phyloP scores from a whole-genome alignment of 139 green algal genomes.

The Tetratostichococcus sp. region DNA sequence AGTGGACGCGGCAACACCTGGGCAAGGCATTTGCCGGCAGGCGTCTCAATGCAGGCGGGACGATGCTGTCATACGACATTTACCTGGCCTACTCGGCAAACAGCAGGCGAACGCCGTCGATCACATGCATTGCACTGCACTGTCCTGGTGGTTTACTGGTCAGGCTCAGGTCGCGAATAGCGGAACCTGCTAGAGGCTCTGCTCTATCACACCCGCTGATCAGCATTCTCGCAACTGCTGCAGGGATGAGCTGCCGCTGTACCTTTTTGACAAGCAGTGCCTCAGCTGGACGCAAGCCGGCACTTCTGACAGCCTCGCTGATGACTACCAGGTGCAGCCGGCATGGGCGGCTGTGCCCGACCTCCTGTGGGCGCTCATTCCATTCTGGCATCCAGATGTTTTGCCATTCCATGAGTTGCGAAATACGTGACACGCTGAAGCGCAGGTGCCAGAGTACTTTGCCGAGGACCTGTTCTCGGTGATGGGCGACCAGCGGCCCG shows the following conservation, averaged over 20 bases:
- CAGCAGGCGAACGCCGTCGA: not conserved
- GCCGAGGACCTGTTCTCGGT: conserved; percentile 87
- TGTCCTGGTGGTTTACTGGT: too few species aligned
- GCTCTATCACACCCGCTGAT: too few species aligned
- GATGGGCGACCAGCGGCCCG: conserved; percentile 50
- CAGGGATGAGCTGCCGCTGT: conserved; percentile 68
- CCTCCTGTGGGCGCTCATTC: not conserved
- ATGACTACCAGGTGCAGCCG: conserved; percentile 64
- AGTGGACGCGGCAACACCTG: conserved; percentile 59
- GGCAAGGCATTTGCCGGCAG: conserved; percentile 38
- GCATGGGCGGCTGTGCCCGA: conserved; percentile 31
- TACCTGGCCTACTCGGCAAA: conserved; percentile 65
- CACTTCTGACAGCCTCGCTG: conserved; percentile 33
- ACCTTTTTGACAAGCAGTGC: conserved; percentile 53
- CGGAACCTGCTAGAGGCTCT: too few species aligned
- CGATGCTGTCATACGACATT: conserved; percentile 61
- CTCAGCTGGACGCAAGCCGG: not conserved
- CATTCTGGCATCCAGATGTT: not conserved
- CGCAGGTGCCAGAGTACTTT: conserved; percentile 59
- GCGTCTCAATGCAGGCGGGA: conserved; percentile 38
- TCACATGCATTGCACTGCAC: too few species aligned
- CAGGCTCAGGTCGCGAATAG: too few species aligned
- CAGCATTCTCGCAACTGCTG: too few species aligned
- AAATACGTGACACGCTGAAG: too few species aligned
- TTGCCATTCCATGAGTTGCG: not conserved